Conservation (phyloP, 192 early-diverging fungal species). For the Umbelopsis sp. region DNA sequence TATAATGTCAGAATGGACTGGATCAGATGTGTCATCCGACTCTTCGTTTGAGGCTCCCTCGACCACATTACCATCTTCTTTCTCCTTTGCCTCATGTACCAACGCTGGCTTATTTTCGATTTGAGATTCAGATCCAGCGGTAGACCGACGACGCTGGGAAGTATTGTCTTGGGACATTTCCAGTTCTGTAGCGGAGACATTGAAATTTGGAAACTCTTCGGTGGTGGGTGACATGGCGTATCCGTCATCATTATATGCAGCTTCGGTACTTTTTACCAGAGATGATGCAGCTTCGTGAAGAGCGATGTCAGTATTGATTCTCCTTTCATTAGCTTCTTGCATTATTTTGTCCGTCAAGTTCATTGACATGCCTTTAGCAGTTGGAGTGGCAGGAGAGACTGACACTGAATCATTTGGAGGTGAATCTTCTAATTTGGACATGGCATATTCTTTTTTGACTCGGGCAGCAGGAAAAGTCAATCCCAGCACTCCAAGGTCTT, state of each 20-base stretch:
- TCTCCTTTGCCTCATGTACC: not conserved
- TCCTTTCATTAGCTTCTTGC: not conserved
- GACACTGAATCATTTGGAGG: not conserved
- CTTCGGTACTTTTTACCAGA: conserved; percentile 10
- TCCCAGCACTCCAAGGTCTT: conserved; percentile 6
- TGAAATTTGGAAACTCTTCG: not conserved
- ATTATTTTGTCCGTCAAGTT: conserved; percentile 6
- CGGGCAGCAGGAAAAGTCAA: not conserved
- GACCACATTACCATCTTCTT: too few species aligned
- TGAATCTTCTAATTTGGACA: not conserved
- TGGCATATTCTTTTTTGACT: not conserved
- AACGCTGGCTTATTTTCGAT: not conserved
- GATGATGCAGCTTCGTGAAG: conserved; percentile 12
- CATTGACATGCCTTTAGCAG: conserved; percentile 14
- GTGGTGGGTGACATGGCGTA: not conserved
- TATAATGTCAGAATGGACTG: conserved; percentile 6
- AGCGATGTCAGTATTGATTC: conserved; percentile 6
- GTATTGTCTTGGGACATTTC: conserved; percentile 3
- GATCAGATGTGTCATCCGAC: not conserved
- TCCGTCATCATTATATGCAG: not conserved
- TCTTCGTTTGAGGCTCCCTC: not conserved
- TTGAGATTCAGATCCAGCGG: not conserved
- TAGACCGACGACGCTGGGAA: not conserved
- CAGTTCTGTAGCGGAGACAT: not conserved
- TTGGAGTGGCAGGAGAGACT: conserved; percentile 2